Conservation (phyloP, 2,329 filamentous ascomycete genomes). For the Talaromyces amestolkiae region DNA sequence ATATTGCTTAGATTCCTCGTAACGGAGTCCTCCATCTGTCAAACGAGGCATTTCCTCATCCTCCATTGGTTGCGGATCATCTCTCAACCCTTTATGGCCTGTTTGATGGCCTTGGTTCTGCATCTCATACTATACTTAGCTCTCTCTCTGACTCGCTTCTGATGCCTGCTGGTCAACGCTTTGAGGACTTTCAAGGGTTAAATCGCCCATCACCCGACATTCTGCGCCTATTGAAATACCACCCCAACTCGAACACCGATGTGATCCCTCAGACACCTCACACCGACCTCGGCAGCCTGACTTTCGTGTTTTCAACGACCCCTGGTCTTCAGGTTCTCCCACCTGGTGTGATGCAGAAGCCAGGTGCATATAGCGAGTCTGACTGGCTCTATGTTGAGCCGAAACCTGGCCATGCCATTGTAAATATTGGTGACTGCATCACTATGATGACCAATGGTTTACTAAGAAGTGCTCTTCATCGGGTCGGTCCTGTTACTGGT, state of each 20-base stretch:
- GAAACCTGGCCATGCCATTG: constrained; percentile 7
- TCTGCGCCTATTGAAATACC: neutral
- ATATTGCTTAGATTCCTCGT: neutral
- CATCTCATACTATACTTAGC: neutral
- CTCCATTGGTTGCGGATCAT: constrained; percentile 2
- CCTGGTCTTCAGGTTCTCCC: constrained; percentile 24
- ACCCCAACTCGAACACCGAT: neutral
- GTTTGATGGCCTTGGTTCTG: neutral
- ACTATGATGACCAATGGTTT: neutral
- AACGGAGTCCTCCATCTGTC: constrained; percentile 2
- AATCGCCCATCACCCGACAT: constrained; percentile 6
- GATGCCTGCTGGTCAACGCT: constrained; percentile 1
- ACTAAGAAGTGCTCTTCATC: neutral
- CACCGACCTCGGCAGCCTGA: constrained; percentile 4
- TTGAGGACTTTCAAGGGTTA: constrained; percentile 5
- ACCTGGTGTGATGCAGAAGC: neutral
- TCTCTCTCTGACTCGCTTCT: constrained; percentile 2
- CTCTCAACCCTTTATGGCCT: neutral
- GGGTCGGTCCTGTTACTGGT: neutral
- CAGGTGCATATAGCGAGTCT: constrained; percentile 5
- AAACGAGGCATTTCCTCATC: constrained; percentile 7
- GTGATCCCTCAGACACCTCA: neutral
- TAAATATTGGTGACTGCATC: constrained; percentile 3
- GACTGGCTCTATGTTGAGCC: constrained; percentile 10
- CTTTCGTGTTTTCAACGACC: constrained; percentile 17